Conservation (phyloP, 108 stramenopile species). For the Nitzschia sp. region DNA sequence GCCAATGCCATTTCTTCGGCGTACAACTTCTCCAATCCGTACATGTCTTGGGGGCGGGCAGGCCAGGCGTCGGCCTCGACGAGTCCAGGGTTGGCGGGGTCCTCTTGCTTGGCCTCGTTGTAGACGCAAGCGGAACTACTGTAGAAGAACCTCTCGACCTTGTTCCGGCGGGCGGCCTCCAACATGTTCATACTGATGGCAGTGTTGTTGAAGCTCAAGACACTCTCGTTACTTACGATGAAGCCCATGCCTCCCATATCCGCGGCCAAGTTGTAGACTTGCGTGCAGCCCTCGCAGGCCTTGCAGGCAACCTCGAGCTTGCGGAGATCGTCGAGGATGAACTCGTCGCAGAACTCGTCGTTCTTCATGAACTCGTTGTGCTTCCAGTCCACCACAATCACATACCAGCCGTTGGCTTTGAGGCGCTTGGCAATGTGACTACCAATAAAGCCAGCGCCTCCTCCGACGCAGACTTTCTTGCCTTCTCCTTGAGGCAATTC, state of each 20-base stretch:
- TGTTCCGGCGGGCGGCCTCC: conserved; percentile 92
- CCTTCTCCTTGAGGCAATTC: conserved; percentile 80
- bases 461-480: conserved; percentile 88
- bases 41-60: conserved; percentile 99
- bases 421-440: conserved; percentile 95
- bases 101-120: conserved; percentile 98
- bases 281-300: conserved; percentile 91
- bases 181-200: conserved; percentile 98
- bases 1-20: conserved; percentile 98
- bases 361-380: conserved; percentile 96
- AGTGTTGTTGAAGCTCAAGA: conserved; percentile 98
- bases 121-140: conserved; percentile 95
- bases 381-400: conserved; percentile 95
- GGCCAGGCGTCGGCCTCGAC: conserved; percentile 98
- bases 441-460: conserved; percentile 97
- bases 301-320: conserved; percentile 92
- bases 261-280: conserved; percentile 99
- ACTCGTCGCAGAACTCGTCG: conserved; percentile 96
- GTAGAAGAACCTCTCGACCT: conserved; percentile 93
- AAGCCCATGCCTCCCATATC: conserved; percentile 99
- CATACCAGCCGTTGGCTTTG: conserved; percentile 89
- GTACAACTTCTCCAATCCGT: conserved; percentile 98
- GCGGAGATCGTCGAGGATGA: conserved; percentile 92
- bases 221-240: conserved; percentile 95
- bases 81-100: conserved; percentile 93